Base-by-base conservation (phyloP, 352 stramenopile genomes). In the Aphanomyces invadans region DNA sequence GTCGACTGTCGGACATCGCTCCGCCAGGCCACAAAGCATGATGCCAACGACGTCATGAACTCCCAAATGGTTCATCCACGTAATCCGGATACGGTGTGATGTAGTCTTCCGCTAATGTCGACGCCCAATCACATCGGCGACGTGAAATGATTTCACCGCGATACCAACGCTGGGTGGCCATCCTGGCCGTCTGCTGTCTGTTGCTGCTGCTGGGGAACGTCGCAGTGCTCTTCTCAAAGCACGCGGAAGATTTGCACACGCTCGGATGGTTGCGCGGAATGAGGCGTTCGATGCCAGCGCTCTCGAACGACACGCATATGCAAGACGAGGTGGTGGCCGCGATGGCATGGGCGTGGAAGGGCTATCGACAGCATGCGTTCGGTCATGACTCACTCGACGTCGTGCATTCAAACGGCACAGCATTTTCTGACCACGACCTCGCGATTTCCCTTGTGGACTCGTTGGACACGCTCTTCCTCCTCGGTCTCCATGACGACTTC, bases 401-500 rank as follows among this genome's bases (percentile, higher is more conserved):
- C 25, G 73, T 76, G 44, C 75, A 71, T 12, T 83, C 86, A 70
- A 79, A 73, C 17, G 81, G 83, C 25, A 84, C 74, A 2, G 79
- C 81, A 0, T 61, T 88, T 45, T 77, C 77, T 0, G 71, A 57
- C 11, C 49, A 39, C 36, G 83, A 92, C 68, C 86, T 90, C 77
- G 83, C 83, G 9, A 77, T 90, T 59, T 90, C 83, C 28, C 74
- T 92, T 25, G 80, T 90, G 19, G 81, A 92, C 54, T 84, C 83
- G 45, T 73, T 92, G 29, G 83, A 92, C 59, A 90, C 83, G 54
- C 72, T 92, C 1, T 90, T 83, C 49, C 31, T 92, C 26, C 65
- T 88, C 39, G 83, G 83, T 21, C 81, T 92, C 74, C 87, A 89
- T 57, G 81, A 88, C 4, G 79, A 90, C 68, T 92, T 90, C 56